Base-by-base conservation (phyloP, 331 rosid species). In the Quercus tomentella region DNA sequence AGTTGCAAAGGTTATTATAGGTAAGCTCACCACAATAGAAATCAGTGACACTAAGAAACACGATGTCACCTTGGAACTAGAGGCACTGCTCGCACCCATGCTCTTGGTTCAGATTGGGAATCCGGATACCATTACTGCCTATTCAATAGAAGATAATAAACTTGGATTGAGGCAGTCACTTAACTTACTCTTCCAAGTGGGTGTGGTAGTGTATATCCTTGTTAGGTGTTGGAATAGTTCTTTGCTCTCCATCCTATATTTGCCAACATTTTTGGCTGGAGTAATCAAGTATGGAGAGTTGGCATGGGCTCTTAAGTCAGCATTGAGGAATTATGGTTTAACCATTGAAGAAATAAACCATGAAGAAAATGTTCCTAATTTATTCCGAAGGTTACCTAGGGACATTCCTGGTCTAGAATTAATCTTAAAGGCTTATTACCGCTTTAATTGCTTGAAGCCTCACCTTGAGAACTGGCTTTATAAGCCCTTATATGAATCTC, bases 91-190 rank as follows among this genome's bases (percentile, higher is more conserved):
- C 37, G 93, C 92, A 4, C 96, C 96, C 20, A 78, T 91, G 31
- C 86, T 91, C 68, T 83, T 91, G 22, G 87, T 88, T 67, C 93
- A 91, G 76, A 83, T 88, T 57, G 96, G 96, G 61, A 88, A 84
- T 63, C 92, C 93, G 12, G 93, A 91, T 72, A 72, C 85, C 76
- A 88, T 89, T 82, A 91, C 96, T 7, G 93, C 96, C 26, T 91
- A 87, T 82, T 89, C 93, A 30, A 87, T 91, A 55, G 96, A 88
- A 83, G 93, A 91, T 18, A 84, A 83, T 10, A 84, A 84, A 56
- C 71, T 91, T 41, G 96, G 93, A 37, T 31, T 86, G 62, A 83
- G 96, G 79, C 93, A 91, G 43, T 51, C 86, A 9, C 84, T 84
- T 58, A 55, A 75, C 76, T 73, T 91, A 70, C 76, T 78, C 17